Evolutionary conservation across 2,329 filamentous ascomycete genomes (phyloP), one percentile per base, ranked within the genome.

Genomic region (Phaeomoniella chlamydospora): DNA sequence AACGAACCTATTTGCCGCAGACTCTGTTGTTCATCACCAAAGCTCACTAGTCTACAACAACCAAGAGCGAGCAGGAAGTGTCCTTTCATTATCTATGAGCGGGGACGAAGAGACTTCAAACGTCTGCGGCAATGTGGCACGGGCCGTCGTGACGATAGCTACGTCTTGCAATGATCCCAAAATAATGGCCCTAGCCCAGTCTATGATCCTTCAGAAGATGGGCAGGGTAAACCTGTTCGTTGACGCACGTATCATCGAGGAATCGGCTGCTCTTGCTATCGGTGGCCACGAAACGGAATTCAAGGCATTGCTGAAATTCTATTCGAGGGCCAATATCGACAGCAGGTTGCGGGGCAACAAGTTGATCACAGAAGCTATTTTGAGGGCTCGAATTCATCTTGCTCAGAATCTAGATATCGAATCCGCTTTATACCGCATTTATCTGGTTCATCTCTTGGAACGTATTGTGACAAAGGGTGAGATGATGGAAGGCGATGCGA

Each of bases 131-230:
- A 92, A 88, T 43, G 80, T 96, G n/a, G 77, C 96, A n/a, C 79
- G 92, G 51, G 85, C 88, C 0, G 88, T 98, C 41, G 88, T 92
- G 39, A 78, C 77, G n/a, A 84, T 98, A 52, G 85, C 90, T 1
- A 74, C 71, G 15, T 77, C 74, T 39, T 86, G 79, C 52, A 72
- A 80, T 33, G 87, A 98, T 49, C 77, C 85, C 40, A 94, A 94
- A 59, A 93, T 98, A 37, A 90, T 81, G 4, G 87, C 87, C 4
- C 65, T 98, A 36, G 88, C 87, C 2, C 81, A 94, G 48, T 92
- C 86, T 1, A 94, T 98, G 77, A 73, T 99, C 15, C 62, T 94
- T n/a, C 90, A 98, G 52, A 96, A 98, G 56, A 73, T 96, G 39
- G 78, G 80, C 41, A 88, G 90, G 56, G 75, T 94, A 37, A 90